Evolutionary conservation across 2,329 filamentous ascomycete species (phyloP), one percentile per base, ranked within the genome.

Genomic region (Mycosphaerella sp.): DNA sequence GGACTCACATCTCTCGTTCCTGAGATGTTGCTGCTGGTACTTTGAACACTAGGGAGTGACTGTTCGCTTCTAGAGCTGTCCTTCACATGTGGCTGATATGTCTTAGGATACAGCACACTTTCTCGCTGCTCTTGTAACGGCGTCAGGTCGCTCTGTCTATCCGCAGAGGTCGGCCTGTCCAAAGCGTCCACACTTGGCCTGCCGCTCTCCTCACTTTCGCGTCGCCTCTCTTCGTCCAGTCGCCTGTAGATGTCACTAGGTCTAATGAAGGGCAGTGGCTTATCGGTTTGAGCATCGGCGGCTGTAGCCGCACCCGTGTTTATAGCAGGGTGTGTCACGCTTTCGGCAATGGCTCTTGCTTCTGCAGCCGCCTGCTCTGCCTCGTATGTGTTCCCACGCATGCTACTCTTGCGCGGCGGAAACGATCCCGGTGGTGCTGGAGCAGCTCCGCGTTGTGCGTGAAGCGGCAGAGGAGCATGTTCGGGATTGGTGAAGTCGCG

Each of bases 221-320:
- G 71, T 58, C 79, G 76, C 58, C 71, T 77, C 55, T 87, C 85
- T 58, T 87, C 84, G 46, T 80, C 80, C 66, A 85, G 75, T 5
- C 85, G 80, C 62, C 79, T 84, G 66, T 91, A 90, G 37, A 90
- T 84, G 59, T 94, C 87, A 10, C 85, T 79, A 1, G 88, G 86
- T 34, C 86, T 77, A 50, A 89, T 76, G 58, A 91, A 83, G 0
- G 82, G 78, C 16, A 80, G 69, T 1, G 79, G 66, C 59, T 82
- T 83, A 44, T 71, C 65, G 34, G 75, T 59, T 21, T 69, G 69
- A 52, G 52, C 36, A 61, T 59, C 50, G 37, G n/a, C 45, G 37
- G 32, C 17, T 34, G 43, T 27, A 17, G 42, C 36, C 9, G 41
- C 50, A 16, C 50, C 50, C 2, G 25, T 36, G 14, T 48, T 41